A percentile compares a stretch with the other conserved stretches of the same genome.
These are phyloP conservation scores for Rutstroemia sp. DNA, from an alignment of 2,329 filamentous ascomycete genomes.

Conservation along the genomic window DNA sequence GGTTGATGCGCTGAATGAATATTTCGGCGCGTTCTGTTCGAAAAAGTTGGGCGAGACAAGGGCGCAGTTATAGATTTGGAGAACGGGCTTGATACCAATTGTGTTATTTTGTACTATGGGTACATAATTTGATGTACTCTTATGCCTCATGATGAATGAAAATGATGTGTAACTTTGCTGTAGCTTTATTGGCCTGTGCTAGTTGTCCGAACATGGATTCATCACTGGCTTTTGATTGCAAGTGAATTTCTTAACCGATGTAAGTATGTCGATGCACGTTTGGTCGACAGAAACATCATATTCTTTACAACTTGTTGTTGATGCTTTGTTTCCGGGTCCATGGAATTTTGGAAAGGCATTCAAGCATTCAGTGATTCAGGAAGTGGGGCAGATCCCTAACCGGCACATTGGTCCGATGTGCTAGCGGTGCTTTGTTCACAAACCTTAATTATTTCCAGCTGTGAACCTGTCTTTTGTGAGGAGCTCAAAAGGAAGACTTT, in stretches of 20 bases:
- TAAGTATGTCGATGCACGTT: no score
- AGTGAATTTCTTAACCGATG: no score
- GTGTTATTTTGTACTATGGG: not conserved
- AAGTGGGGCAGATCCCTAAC: not conserved
- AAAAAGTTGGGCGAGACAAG: conserved; percentile 44
- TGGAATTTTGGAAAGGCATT: no score
- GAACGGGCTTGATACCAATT: not conserved
- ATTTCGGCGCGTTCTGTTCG: conserved; percentile 67
- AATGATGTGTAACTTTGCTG: no score
- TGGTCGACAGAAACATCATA: no score
- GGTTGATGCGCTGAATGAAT: conserved; percentile 72
- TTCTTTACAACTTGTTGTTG: no score
- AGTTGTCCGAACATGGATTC: no score
- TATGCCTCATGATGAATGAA: no score
- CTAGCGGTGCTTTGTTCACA: not conserved
- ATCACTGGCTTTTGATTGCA: no score
- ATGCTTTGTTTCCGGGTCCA: no score
- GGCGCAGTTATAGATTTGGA: conserved; percentile 32
- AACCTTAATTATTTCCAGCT: not conserved
- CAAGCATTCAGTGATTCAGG: not conserved
- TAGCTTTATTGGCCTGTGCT: no score
- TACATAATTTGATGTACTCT: no score
- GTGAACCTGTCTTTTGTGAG: not conserved
- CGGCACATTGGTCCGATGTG: not conserved
- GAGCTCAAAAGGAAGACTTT: not conserved